Evolutionary conservation across 2,329 filamentous ascomycete genomes (phyloP), one percentile per base, ranked within the genome.

Genomic region (Apiospora malaysiana): DNA sequence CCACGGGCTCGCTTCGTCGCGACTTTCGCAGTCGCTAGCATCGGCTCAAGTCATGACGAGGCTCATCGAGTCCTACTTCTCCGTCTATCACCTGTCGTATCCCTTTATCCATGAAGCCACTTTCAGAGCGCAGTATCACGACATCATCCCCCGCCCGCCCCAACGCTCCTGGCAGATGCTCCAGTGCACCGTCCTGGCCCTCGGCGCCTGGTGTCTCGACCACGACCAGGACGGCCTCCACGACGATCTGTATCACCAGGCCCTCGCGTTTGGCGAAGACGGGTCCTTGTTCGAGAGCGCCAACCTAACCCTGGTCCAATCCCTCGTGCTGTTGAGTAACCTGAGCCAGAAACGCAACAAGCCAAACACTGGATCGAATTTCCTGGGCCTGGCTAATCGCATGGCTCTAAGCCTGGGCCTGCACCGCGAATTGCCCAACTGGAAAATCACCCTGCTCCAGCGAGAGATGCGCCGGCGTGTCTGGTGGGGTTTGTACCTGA

Each of bases 291-390:
- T 81, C 49, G 79, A 81, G 70, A 76, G 76, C 59, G 80, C 77
- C 5, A 81, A 80, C 65, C 69, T 81, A 5, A 77, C 78, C 0
- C 75, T 79, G 27, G 77, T 80, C 0, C 79, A 81, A 66, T 77
- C 79, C 3, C 70, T 81, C 21, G 69, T 77, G 5, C 72, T 81
- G 7, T 68, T 80, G 14, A 78, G 76, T 51, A 85, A 85, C 47
- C 83, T 85, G 71, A 78, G 84, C 12, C 84, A 86, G 71, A 85
- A 85, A 72, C 80, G 82, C 32, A 83, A 86, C 73, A 81, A 84
- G 25, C 84, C 84, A 14, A 86, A 86, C 70, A 85, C 83, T 0
- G 83, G 84, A 8, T 85, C 83, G 70, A 86, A 85, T 71, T 84
- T 84, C 63, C 79, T 85, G 37, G 85, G 84, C 2, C 80, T 86